A percentile compares a stretch with the other conserved stretches of the same genome.
These are phyloP conservation scores for Leccinum rimulosum DNA, from an alignment of 768 basidiomycete species.

Conservation along the genomic window DNA sequence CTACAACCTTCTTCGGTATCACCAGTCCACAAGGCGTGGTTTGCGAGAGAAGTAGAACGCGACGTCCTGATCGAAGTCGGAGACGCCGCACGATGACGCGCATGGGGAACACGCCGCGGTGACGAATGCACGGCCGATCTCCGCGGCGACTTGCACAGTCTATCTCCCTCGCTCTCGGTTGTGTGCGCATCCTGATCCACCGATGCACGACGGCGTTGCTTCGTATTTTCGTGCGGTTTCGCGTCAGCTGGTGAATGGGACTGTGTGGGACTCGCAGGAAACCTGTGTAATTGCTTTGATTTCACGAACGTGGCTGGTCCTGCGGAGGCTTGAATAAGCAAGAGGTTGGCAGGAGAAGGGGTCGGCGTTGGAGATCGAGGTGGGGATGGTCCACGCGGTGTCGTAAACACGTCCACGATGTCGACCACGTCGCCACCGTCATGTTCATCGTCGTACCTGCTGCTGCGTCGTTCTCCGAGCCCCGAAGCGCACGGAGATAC, in stretches of 20 bases:
- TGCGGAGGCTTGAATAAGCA: neutral
- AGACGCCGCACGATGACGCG: constrained; percentile 7
- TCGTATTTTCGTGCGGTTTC: neutral
- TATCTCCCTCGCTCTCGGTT: constrained; percentile 6
- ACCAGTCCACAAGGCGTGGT: neutral
- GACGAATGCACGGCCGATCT: constrained; percentile 25
- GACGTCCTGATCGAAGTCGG: constrained; percentile 8
- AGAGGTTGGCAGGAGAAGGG: constrained; percentile 8
- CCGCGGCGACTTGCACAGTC: constrained; percentile 23
- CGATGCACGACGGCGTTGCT: constrained; percentile 1
- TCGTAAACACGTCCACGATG: constrained; percentile 22
- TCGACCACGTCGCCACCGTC: constrained; percentile 2
- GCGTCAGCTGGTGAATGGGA: neutral
- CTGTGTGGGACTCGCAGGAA: constrained; percentile 14
- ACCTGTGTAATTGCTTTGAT: constrained; percentile 1
- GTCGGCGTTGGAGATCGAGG: constrained; percentile 22
- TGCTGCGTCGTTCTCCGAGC: neutral
- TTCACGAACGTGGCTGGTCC: neutral
- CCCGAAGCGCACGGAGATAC: neutral
- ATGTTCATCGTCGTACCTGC: neutral
- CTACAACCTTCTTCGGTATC: neutral
- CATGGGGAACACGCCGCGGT: constrained; percentile 13
- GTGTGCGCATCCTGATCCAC: constrained; percentile 1
- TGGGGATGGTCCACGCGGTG: constrained; percentile 19
- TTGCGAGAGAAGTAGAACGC: neutral